Base-by-base conservation (phyloP, 768 basidiomycete genomes). In the Serendipita indica region DNA sequence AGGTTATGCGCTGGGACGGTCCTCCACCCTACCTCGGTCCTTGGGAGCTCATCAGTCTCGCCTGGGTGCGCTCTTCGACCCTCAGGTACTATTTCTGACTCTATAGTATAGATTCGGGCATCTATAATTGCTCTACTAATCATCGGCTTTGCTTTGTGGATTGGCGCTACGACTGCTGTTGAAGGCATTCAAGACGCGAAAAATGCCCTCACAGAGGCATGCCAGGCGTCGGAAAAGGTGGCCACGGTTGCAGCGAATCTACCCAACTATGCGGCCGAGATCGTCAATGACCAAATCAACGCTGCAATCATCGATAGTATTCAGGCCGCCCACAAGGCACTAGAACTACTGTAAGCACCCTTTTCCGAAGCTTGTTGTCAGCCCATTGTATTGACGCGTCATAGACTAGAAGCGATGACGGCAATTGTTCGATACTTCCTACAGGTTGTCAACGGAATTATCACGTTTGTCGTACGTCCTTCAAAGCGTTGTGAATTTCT, bases 51-150 rank as follows among this genome's bases (percentile, higher is more conserved):
- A 78, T 94, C 30, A 89, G 89, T 22, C 79, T 94, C 13, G 78
- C 86, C 67, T 88, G 90, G 85, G 83, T 97, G 33, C 88, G 90
- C 6, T 91, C 89, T 63, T 90, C 90, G 33, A 82, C 94, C 28
- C 72, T 94, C n/a, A n/a, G n/a, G n/a, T n/a, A n/a, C n/a, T n/a
- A n/a, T n/a, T n/a, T n/a, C n/a, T n/a, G n/a, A n/a, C n/a, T n/a
- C n/a, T n/a, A n/a, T n/a, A n/a, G n/a, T n/a, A n/a, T n/a, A n/a
- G n/a, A n/a, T n/a, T n/a, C n/a, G n/a, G n/a, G n/a, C n/a, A n/a
- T n/a, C n/a, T n/a, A n/a, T n/a, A n/a, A n/a, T n/a, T 35, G 92
- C 91, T 25, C 80, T 97, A 60, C 68, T 91, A 62, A 87, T 97
- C 66, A 79, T 93, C 69, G 85, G 84, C 33, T 89, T 91, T 66